Percentiles rank a stretch among this genome's conserved stretches.
These are phyloP conservation scores for Mycena galericulata DNA, from an alignment of 768 basidiomycete genomes.

Conservation along the genomic window DNA sequence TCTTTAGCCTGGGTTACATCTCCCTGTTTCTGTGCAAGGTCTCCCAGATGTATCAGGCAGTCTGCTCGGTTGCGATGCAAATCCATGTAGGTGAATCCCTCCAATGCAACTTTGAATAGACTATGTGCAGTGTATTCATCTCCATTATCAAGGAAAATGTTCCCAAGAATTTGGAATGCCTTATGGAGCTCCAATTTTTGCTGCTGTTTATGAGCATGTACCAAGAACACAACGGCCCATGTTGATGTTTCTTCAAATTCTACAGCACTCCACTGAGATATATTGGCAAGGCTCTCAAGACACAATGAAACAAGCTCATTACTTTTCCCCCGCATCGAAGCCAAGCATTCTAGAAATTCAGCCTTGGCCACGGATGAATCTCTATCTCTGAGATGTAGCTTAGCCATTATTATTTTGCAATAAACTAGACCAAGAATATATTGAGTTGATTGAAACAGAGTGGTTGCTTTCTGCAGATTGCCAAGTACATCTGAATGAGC, in stretches of 20 bases:
- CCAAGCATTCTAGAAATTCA: background rate
- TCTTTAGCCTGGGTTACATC: background rate
- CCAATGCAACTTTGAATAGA: background rate
- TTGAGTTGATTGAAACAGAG: background rate
- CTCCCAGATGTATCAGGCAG: constrained; percentile 6
- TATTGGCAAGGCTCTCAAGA: background rate
- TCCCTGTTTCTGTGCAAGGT: background rate
- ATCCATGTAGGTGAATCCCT: constrained; percentile 2
- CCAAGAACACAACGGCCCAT: background rate
- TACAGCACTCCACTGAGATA: background rate
- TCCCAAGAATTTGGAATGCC: background rate
- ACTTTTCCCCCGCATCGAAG: background rate
- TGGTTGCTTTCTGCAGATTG: background rate
- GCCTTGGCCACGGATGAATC: background rate
- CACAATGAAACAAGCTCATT: background rate
- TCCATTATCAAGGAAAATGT: background rate
- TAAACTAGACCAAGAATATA: background rate
- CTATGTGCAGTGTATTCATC: background rate
- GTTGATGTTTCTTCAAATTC: no score
- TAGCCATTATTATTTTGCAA: background rate
- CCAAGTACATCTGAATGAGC: background rate
- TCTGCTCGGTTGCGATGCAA: constrained; percentile 5
- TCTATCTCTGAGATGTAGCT: background rate
- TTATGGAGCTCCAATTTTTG: background rate
- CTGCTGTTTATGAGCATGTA: background rate